Evolutionary conservation across 2,329 filamentous ascomycete species (phyloP).

Genomic region (Ascochyta lentis): DNA sequence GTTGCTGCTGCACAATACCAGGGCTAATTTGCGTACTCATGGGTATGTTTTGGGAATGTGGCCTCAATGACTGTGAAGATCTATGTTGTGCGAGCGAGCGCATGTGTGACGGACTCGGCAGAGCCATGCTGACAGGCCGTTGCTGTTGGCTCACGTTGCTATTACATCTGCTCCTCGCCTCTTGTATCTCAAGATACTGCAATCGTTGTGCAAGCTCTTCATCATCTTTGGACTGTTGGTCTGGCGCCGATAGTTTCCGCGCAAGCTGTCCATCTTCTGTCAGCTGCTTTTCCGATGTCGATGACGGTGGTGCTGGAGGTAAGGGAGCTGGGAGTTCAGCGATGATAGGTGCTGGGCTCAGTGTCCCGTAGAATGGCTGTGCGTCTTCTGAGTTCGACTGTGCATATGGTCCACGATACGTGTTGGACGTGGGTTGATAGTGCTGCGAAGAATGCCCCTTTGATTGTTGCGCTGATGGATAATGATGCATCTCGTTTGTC

Average conservation of each 20-base stretch:
- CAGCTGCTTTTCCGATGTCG: conserved; percentile 37
- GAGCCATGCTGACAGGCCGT: conserved; percentile 20
- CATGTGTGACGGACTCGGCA: conserved; percentile 13
- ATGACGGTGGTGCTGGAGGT: conserved; percentile 34
- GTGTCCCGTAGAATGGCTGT: conserved; percentile 31
- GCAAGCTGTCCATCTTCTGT: conserved; percentile 42
- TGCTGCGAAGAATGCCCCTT: conserved; percentile 19
- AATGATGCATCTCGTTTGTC: conserved; percentile 19
- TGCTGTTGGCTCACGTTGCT: conserved; percentile 26
- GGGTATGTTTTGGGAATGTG: conserved; percentile 14
- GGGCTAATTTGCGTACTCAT: conserved; percentile 4
- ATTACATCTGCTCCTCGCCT: conserved; percentile 29
- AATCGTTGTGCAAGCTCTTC: conserved; percentile 39
- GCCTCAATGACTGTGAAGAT: conserved; percentile 4
- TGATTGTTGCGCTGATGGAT: conserved; percentile 8
- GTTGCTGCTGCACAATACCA: conserved; percentile 20
- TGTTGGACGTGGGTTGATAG: conserved; percentile 1
- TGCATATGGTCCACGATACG: conserved; percentile 7
- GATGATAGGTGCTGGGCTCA: conserved; percentile 20
- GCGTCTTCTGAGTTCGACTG: conserved; percentile 15
- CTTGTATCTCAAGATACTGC: conserved; percentile 37
- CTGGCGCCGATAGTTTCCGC: conserved; percentile 35
- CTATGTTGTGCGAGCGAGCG: conserved; percentile 21
- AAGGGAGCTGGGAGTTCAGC: conserved; percentile 40
- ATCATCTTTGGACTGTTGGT: conserved; percentile 40